These are phyloP conservation scores for Plasmodium knowlesi DNA, from an alignment of 169 alveolate species.

Conservation along the genomic window DNA sequence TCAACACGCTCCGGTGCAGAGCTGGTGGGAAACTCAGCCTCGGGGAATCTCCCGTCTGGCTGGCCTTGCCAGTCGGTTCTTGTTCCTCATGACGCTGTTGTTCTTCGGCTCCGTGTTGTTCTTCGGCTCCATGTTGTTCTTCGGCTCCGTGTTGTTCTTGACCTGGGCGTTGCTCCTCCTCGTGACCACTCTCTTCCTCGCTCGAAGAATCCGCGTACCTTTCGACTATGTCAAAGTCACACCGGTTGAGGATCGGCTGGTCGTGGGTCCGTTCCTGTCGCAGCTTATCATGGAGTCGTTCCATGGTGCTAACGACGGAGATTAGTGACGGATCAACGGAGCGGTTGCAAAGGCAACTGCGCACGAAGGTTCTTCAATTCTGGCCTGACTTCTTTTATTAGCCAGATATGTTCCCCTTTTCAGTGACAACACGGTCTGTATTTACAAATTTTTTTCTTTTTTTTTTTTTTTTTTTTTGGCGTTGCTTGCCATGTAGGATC, in stretches of 20 bases:
- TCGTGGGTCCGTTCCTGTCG: constrained; percentile 53
- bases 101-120: background rate
- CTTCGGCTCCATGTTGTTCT: background rate
- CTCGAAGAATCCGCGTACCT: constrained; percentile 39
- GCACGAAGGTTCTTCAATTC: background rate
- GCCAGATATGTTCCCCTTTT: background rate
- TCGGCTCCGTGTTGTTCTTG: too few species aligned
- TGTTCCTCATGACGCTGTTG: background rate
- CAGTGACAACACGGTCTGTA: background rate
- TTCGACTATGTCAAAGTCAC: constrained; percentile 59
- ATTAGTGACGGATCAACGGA: background rate
- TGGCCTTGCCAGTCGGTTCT: background rate
- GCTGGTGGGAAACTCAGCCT: constrained; percentile 59
- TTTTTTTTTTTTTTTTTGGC: background rate
- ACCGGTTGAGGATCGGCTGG: constrained; percentile 26
- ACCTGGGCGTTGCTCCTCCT: background rate
- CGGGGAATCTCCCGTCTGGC: background rate
- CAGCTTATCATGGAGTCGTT: constrained; percentile 50
- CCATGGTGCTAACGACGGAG: background rate
- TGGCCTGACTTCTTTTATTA: background rate
- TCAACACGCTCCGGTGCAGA: constrained; percentile 47
- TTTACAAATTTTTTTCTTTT: too few species aligned
- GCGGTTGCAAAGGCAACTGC: background rate
- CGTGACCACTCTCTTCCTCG: constrained; percentile 24
- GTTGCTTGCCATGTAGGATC: background rate